Percentiles rank a stretch among this genome's conserved stretches.
phyloP scores from a whole-genome alignment of 2,329 filamentous ascomycete genomes.

The Fusarium torreyae region DNA sequence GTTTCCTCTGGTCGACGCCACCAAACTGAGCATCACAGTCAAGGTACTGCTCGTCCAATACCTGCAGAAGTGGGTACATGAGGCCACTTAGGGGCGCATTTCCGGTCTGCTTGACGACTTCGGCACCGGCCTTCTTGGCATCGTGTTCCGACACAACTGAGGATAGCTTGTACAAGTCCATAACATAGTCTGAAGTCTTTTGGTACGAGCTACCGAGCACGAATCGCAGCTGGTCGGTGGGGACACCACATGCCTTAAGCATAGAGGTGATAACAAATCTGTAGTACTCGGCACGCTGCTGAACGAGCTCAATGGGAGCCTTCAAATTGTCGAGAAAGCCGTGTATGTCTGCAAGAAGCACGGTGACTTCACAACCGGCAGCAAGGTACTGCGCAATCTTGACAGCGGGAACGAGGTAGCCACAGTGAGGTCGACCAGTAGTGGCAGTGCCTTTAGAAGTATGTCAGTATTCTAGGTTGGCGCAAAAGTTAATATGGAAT shows the following conservation, averaged over 20 bases:
- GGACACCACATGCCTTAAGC: slow-evolving; percentile 83
- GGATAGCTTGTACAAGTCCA: slow-evolving; percentile 88
- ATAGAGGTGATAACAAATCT: slow-evolving; percentile 80
- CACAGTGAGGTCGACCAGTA: slow-evolving; percentile 89
- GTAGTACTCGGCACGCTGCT: slow-evolving; percentile 88
- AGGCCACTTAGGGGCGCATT: slow-evolving; percentile 76
- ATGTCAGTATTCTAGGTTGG: slow-evolving; percentile 2
- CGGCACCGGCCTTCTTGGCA: slow-evolving; percentile 90
- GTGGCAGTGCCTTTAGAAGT: slow-evolving; percentile 78
- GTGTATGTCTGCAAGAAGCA: slow-evolving; percentile 83
- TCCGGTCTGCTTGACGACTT: slow-evolving; percentile 92
- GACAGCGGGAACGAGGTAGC: slow-evolving; percentile 89
- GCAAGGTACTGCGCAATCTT: slow-evolving; percentile 91
- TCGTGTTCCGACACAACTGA: slow-evolving; percentile 82
- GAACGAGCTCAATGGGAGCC: slow-evolving; percentile 89
- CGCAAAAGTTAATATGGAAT: background rate
- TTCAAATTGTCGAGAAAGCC: slow-evolving; percentile 88
- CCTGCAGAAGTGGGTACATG: slow-evolving; percentile 75
- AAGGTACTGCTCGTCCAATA: slow-evolving; percentile 91
- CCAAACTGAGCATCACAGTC: slow-evolving; percentile 92
- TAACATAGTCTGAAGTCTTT: slow-evolving; percentile 78
- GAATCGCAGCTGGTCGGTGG: slow-evolving; percentile 84
- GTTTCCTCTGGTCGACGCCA: slow-evolving; percentile 87
- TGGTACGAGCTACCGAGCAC: slow-evolving; percentile 90
- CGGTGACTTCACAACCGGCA: slow-evolving; percentile 85